phyloP scores from a whole-genome alignment of 1,284 basidiomycete species.

The Coniophora puteana region DNA sequence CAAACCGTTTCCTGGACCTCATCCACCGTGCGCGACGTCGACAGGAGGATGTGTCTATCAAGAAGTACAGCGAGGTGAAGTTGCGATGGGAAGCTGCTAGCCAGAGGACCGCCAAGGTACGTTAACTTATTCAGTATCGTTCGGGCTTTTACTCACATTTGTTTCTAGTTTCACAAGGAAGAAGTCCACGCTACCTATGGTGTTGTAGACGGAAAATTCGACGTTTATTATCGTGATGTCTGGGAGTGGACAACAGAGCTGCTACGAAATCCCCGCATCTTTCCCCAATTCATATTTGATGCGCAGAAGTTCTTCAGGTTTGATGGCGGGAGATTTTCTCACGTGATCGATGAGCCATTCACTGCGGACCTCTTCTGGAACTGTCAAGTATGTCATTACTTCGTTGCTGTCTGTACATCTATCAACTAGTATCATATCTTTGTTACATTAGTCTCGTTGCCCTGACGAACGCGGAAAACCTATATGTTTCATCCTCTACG shows the following conservation, averaged over 20 bases:
- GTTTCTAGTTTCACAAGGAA: not conserved
- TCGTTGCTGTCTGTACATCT: too few species aligned
- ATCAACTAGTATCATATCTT: not conserved
- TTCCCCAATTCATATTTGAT: constrained; percentile 18
- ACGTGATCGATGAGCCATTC: constrained; percentile 30
- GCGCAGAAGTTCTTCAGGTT: constrained; percentile 18
- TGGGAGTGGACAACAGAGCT: constrained; percentile 1
- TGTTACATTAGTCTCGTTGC: constrained; percentile 4
- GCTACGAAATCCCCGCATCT: constrained; percentile 5
- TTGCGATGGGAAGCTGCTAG: too few species aligned
- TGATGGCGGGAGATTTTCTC: constrained; percentile 20
- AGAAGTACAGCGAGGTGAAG: too few species aligned
- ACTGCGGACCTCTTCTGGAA: constrained; percentile 8
- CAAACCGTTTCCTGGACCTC: too few species aligned
- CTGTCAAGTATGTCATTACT: not conserved
- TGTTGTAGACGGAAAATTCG: too few species aligned
- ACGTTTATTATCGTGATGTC: constrained; percentile 1
- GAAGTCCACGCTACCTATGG: too few species aligned
- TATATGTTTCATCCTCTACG: constrained; percentile 31
- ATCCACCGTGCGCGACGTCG: not conserved
- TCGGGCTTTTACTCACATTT: too few species aligned
- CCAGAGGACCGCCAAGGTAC: too few species aligned
- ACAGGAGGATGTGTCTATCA: too few species aligned
- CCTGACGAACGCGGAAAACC: constrained; percentile 16
- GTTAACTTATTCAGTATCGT: too few species aligned